Base-by-base conservation (phyloP, 495 filamentous ascomycete genomes). In the Immersiella caudata region DNA sequence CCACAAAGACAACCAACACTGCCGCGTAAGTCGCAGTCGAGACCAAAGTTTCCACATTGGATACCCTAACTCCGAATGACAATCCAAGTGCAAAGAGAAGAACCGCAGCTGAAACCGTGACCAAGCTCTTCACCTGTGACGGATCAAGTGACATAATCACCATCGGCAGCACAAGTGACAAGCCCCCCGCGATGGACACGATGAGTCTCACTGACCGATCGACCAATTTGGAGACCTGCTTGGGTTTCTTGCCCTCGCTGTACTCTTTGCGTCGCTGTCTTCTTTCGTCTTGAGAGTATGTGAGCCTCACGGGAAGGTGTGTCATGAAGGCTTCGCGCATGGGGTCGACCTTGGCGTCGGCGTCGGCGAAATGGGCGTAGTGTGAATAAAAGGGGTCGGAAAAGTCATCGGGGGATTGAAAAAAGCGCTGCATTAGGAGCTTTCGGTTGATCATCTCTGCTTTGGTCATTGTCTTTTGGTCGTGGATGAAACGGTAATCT, bases 1-100 rank as follows among this genome's bases (percentile, higher is more conserved):
- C 70, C 0, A 72, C 71, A 62, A 74, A 74, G 16, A 74, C 72
- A 16, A 74, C 72, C n/a, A 74, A 36, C 0, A 74, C 70, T n/a
- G 72, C 72, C 2, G 70, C 67, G 50, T 74, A 75, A 16, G 71
- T 75, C 16, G 71, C 67, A 14, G 72, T 72, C 8, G 72, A 26
- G 12, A 72, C 65, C 25, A 74, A 55, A 14, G 70, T 70, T 60
- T 74, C 70, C 1, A 51, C 27, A 64, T 72, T 74, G 7, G 62
- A 58, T n/a, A 52, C 56, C n/a, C 63, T 24, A 27, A 70, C 26
- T 9, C 22, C 64, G 3, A 74, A 64, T 9, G 67, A 65, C 25
- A 74, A 11, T 2, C 24, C 21, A 20, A 64, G 22, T 21, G 72
- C 46, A 56, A 74, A 74, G 0, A 70, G 16, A 18, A 72, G 11